Evolutionary conservation across 208 protist genomes (phyloP).

Genomic region (Leishmania braziliensis): DNA sequence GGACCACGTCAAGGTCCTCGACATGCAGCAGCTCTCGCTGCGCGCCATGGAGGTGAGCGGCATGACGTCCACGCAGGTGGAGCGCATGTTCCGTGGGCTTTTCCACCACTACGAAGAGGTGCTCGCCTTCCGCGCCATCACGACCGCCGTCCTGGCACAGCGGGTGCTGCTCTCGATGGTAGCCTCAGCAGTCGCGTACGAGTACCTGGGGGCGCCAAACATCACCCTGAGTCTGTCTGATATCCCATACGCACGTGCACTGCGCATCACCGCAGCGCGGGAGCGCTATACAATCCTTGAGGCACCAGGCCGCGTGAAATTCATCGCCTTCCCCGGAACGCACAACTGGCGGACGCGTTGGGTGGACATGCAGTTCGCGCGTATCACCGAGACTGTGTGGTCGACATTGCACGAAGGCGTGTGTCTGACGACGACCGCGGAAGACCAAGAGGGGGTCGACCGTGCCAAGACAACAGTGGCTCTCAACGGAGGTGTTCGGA

Average conservation of each 20-base stretch:
- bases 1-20: conserved; percentile 33
- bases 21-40: conserved; percentile 36
- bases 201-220: conserved; percentile 65
- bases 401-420: conserved; percentile 44
- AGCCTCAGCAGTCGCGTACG: conserved; percentile 57
- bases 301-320: conserved; percentile 69
- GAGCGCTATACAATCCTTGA: conserved; percentile 73
- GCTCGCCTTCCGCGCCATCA: conserved; percentile 43
- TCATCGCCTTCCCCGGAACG: conserved; percentile 79
- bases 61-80: conserved; percentile 39
- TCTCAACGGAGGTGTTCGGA: conserved; percentile 44
- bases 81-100: conserved; percentile 44
- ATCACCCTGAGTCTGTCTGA: conserved; percentile 65
- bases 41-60: conserved; percentile 41
- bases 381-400: conserved; percentile 37
- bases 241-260: conserved; percentile 66
- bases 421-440: neutral
- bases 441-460: neutral
- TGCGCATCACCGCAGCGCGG: conserved; percentile 41
- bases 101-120: conserved; percentile 67
- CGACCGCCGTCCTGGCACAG: conserved; percentile 35
- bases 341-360: conserved; percentile 77
- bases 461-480: conserved; percentile 1
- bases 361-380: conserved; percentile 49
- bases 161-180: conserved; percentile 63